Evolutionary conservation across 2,329 filamentous ascomycete species (phyloP), one percentile per base, ranked within the genome.

Genomic region (Elsinoe perseae): DNA sequence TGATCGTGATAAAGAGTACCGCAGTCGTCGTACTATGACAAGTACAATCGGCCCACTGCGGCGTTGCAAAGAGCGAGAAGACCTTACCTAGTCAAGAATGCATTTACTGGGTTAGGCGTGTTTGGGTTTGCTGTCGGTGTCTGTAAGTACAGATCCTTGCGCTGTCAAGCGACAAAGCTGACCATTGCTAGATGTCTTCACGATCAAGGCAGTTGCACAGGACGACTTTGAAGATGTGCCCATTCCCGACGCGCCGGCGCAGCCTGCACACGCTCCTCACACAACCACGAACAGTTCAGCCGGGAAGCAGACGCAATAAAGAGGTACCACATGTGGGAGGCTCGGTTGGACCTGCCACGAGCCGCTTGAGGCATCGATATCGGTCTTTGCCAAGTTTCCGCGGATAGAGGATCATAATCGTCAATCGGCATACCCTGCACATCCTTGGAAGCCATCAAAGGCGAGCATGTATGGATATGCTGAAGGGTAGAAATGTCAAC

Each of bases 201-300:
- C 85, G 40, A 86, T 98, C 68, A 81, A 78, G 62, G 89, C 89
- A 56, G 87, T 98, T 67, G 89, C 92, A 42, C 93, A 97, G 73
- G 93, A 97, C 72, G 89, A 96, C 63, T 98, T 98, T 75, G 88
- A 91, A 57, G 93, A 98, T 69, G 91, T 97, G 64, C 85, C 89
- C 69, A 85, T 97, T 34, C 93, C 93, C 25, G 87, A 89, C 69
- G 77, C 80, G 54, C 85, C 88, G 48, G 70, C 73, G 50, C 73
- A 78, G 58, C 70, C 75, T n/a, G 66, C 73, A 36, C 69, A 73
- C 25, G 60, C 62, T 16, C 63, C 62, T 23, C 57, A 64, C 50
- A 61, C 60, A n/a, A 61, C 61, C 56, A 59, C 56, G 1, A 59
- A 58, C 23, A 56, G 8, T 20, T 42, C 30, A 8, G 53, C 53